These are phyloP conservation scores for Rosa multiflora DNA, from an alignment of 306 rosid genomes.

Conservation along the genomic window DNA sequence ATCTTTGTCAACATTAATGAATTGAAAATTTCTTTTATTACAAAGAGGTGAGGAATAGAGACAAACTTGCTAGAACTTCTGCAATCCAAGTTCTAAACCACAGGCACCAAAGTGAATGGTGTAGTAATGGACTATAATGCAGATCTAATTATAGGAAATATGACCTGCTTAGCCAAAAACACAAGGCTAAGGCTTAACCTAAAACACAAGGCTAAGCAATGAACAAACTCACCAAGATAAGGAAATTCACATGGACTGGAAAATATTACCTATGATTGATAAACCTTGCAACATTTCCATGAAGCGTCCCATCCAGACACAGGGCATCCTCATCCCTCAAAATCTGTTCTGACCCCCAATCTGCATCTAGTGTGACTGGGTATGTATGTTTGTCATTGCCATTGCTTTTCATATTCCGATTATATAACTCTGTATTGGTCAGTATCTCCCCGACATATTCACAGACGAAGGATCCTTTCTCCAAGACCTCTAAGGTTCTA, in stretches of 20 bases:
- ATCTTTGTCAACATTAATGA: background rate
- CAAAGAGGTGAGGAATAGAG: background rate
- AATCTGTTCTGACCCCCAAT: slow-evolving; percentile 81
- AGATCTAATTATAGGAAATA: too few relatives aligned
- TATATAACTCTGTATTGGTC: slow-evolving; percentile 76
- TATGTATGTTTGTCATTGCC: slow-evolving; percentile 75
- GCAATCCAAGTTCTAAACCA: background rate
- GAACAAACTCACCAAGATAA: background rate
- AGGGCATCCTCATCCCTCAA: slow-evolving; percentile 83
- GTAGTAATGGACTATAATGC: background rate
- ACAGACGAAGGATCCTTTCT: slow-evolving; percentile 75
- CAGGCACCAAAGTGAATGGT: background rate
- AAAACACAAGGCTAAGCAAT: background rate
- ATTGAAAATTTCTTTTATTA: background rate
- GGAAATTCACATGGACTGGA: background rate
- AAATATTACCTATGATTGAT: slow-evolving; percentile 80
- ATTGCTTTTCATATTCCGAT: slow-evolving; percentile 41
- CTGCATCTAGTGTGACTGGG: slow-evolving; percentile 89
- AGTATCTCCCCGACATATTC: slow-evolving; percentile 87
- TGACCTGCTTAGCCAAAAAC: background rate
- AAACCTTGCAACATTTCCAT: slow-evolving; percentile 92
- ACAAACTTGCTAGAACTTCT: background rate
- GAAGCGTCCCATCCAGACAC: slow-evolving; percentile 83
- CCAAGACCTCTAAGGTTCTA: slow-evolving; percentile 69
- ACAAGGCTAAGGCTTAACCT: background rate